These are phyloP conservation scores for Nematocida sp. DNA, from an alignment of 371 early-diverging fungal genomes.

Conservation along the genomic window DNA sequence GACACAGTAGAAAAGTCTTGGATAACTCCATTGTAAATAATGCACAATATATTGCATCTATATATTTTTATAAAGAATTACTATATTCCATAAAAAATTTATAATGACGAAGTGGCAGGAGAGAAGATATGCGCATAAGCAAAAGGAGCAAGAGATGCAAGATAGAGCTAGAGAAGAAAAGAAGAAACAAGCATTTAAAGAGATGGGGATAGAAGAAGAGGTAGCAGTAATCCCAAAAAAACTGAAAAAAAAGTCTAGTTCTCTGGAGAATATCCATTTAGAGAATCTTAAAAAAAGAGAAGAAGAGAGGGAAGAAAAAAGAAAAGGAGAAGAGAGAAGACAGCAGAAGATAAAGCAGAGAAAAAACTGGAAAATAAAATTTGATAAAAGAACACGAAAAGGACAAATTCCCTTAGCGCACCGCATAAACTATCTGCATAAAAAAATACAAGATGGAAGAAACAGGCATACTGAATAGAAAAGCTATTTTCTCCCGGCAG, in stretches of 20 bases:
- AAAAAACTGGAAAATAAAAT: conserved; percentile 38
- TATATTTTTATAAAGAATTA: conserved; percentile 1
- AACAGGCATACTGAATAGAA: too few species aligned
- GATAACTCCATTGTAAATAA: conserved; percentile 64
- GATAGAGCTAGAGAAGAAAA: background rate
- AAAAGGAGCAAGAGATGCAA: too few species aligned
- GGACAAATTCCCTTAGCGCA: conserved; percentile 51
- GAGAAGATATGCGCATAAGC: background rate
- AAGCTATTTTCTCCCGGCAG: too few species aligned
- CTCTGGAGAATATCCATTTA: conserved; percentile 28
- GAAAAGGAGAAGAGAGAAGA: conserved; percentile 4
- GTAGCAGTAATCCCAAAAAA: background rate
- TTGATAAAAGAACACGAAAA: conserved; percentile 39
- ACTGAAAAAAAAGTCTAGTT: background rate
- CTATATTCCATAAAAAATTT: background rate
- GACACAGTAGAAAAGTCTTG: conserved; percentile 86
- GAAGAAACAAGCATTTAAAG: background rate
- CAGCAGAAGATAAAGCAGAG: conserved; percentile 23
- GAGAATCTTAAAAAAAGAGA: conserved; percentile 23
- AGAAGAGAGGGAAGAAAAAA: conserved; percentile 7
- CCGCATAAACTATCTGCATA: conserved; percentile 19
- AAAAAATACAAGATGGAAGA: conserved; percentile 32
- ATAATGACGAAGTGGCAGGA: background rate
- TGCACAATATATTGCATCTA: background rate
- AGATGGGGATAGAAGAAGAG: background rate